Evolutionary conservation across 768 basidiomycete species (phyloP).

Genomic region (Terana coerulea): DNA sequence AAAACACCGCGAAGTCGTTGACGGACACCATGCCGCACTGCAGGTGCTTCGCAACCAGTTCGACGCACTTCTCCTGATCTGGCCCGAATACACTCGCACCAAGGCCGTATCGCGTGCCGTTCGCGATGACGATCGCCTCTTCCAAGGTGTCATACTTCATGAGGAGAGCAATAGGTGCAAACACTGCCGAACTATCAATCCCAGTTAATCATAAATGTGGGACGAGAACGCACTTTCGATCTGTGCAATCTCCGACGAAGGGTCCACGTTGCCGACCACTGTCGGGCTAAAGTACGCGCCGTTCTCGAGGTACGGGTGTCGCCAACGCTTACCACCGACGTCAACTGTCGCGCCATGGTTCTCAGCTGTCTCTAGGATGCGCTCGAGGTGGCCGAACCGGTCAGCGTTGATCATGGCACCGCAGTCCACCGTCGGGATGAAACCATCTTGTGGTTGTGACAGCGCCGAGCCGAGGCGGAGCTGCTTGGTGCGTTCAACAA

Average conservation of each 20-base stretch:
- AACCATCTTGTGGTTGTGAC: slow-evolving; percentile 61
- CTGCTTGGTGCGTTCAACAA: slow-evolving; percentile 57
- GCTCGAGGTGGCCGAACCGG: slow-evolving; percentile 66
- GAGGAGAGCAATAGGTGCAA: slow-evolving; percentile 87
- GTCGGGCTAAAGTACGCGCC: slow-evolving; percentile 88
- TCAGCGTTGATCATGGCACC: slow-evolving; percentile 82
- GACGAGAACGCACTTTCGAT: slow-evolving; percentile 61
- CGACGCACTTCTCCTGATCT: slow-evolving; percentile 63
- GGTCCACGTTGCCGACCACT: slow-evolving; percentile 73
- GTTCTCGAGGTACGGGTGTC: slow-evolving; percentile 62
- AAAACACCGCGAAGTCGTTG: slow-evolving; percentile 91
- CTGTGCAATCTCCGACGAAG: slow-evolving; percentile 71
- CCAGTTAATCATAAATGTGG: background rate
- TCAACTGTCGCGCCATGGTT: slow-evolving; percentile 60
- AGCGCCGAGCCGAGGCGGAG: slow-evolving; percentile 80
- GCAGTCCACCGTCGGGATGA: slow-evolving; percentile 71
- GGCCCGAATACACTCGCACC: slow-evolving; percentile 95
- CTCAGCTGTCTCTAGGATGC: slow-evolving; percentile 64
- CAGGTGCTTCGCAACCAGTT: slow-evolving; percentile 74
- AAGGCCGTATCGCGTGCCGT: slow-evolving; percentile 83
- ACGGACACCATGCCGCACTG: slow-evolving; percentile 97
- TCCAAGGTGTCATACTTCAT: slow-evolving; percentile 82
- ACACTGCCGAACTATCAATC: no score
- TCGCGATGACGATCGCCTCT: slow-evolving; percentile 85
- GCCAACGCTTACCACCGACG: slow-evolving; percentile 61